Base-by-base conservation (phyloP, 768 basidiomycete species). In the Botryobasidium botryosum region DNA sequence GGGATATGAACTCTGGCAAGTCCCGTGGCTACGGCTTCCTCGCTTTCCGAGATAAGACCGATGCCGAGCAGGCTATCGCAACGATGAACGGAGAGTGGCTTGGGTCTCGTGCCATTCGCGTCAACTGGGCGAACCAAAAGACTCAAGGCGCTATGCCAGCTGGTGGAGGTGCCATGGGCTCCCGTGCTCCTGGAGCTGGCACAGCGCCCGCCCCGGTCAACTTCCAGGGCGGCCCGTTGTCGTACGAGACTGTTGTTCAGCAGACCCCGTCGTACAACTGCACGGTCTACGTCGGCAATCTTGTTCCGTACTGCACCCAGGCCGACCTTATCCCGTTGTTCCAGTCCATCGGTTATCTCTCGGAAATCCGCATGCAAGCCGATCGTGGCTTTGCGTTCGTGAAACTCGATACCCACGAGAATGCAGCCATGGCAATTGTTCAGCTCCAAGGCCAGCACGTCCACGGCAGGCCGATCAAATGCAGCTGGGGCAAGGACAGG, bases 61-160 rank as follows among this genome's bases (percentile, higher is more conserved):
- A 99, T 56, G 94, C 94, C 26, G 94, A 99, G 61, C 94, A 97
- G 62, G 94, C 94, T 35, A 99, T 99, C 60, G 83, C 85, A 26
- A 91, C 92, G 49, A 99, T 99, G 94, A 99, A 99, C 58, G 94
- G 94, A 46, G 92, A 99, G 69, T 99, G 88, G 88, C 72, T 99
- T 29, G 94, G 94, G 40, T 88, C 88, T 25, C 77, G 94, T 49
- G 94, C 94, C 50, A 99, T 99, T 57, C 80, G 94, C 53, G 92
- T 97, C 62, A 99, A 99, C 67, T 99, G 92, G 92, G 94, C 94
- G 44, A 97, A 97, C 67, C 92, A 97, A 66, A 96, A 97, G 69
- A 96, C 91, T 15, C 88, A 92, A 62, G 85, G 77, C 46, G 60
- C 56, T 2, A 43, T 44, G 25, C 43, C 44, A 21, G 37, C 32